These are phyloP conservation scores for Lactarius vividus DNA, from an alignment of 768 basidiomycete genomes.

Conservation along the genomic window DNA sequence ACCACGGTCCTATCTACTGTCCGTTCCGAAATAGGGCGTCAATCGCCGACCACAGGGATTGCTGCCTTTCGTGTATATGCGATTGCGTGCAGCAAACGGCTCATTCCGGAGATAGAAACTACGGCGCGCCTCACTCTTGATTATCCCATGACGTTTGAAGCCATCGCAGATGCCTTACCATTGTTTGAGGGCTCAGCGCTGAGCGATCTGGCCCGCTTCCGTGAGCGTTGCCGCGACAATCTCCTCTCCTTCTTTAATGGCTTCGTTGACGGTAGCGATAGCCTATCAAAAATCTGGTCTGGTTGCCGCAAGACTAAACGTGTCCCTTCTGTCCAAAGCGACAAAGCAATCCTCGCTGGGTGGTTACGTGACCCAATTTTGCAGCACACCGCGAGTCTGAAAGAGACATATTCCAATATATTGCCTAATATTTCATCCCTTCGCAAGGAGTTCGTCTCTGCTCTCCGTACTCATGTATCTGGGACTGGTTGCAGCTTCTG, in stretches of 20 bases:
- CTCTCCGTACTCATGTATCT: constrained; percentile 1
- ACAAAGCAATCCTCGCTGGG: not conserved
- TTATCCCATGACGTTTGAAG: not conserved
- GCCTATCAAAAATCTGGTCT: not conserved
- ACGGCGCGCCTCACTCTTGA: not conserved
- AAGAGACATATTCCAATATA: not conserved
- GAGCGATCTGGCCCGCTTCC: not conserved
- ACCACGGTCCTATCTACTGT: not conserved
- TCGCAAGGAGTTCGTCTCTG: not conserved
- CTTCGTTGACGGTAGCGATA: not conserved
- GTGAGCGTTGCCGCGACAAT: not conserved
- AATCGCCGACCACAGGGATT: not conserved
- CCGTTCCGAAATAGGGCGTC: not conserved
- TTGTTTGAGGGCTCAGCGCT: not conserved
- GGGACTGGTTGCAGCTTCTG: not conserved
- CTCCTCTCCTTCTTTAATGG: not conserved
- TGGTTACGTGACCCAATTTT: not conserved
- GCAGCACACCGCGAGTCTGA: too few relatives aligned
- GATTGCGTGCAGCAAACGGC: not conserved
- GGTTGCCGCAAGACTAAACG: not conserved
- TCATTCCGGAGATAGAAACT: not conserved
- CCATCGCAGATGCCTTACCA: not conserved
- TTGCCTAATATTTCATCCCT: not conserved
- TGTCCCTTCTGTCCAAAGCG: not conserved
- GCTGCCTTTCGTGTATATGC: not conserved